Evolutionary conservation across 441 rosid genomes (phyloP).

Genomic region (Sinapis alba): DNA sequence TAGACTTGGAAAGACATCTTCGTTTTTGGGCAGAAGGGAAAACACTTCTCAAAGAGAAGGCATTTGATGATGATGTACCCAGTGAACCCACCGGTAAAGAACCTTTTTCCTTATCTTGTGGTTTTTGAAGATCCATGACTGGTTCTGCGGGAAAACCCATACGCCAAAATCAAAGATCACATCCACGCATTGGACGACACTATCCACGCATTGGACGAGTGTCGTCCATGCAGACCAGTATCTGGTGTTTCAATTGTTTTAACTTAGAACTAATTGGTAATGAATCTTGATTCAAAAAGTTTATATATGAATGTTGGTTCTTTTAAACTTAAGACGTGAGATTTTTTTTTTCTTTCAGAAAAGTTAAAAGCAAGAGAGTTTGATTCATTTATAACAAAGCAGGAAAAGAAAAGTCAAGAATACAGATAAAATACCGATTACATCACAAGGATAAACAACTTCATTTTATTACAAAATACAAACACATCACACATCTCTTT

Average conservation of each 20-base stretch:
- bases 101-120: not conserved
- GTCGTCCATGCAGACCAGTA: no score
- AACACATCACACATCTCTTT: not conserved
- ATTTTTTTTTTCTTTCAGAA: not conserved
- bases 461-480: conserved; percentile 10
- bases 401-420: not conserved
- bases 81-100: no score
- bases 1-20: no score
- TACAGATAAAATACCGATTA: not conserved
- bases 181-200: no score
- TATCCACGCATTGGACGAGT: no score
- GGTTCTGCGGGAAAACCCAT: not conserved
- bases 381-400: conserved; percentile 15
- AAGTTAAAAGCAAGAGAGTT: not conserved
- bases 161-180: not conserved
- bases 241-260: no score
- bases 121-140: not conserved
- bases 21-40: no score
- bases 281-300: no score
- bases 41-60: no score
- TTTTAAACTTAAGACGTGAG: not conserved
- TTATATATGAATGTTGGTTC: not conserved
- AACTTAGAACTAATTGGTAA: no score
- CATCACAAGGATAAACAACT: not conserved
- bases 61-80: no score